Conservation (phyloP, 352 stramenopile genomes). For the Globisporangium mamillatum region DNA sequence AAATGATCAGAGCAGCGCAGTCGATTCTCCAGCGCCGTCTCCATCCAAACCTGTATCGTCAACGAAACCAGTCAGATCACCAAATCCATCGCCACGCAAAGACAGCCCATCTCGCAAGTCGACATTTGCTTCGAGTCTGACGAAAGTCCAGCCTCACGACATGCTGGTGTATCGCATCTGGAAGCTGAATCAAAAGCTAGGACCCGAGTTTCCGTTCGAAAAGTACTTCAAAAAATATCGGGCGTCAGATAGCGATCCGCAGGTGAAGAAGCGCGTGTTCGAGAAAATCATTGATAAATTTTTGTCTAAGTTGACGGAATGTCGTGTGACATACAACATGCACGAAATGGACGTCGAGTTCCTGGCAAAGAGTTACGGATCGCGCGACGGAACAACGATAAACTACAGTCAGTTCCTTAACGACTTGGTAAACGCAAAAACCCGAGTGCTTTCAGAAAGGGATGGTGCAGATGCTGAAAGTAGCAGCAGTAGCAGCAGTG, state of each 20-base stretch:
- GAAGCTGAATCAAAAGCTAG: conserved; percentile 46
- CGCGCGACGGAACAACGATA: conserved; percentile 25
- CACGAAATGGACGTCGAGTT: conserved; percentile 54
- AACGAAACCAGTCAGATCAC: conserved; percentile 1
- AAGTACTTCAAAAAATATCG: conserved; percentile 80
- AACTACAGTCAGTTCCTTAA: conserved; percentile 53
- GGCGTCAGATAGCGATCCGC: conserved; percentile 26
- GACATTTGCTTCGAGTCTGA: background rate
- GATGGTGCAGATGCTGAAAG: conserved; percentile 7
- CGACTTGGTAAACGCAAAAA: conserved; percentile 38
- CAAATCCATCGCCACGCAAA: conserved; percentile 13
- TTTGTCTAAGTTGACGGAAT: conserved; percentile 48
- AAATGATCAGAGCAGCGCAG: background rate
- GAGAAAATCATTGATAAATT: conserved; percentile 81
- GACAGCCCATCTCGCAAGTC: conserved; percentile 12
- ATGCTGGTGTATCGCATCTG: conserved; percentile 35
- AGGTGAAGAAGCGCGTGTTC: conserved; percentile 61
- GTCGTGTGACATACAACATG: conserved; percentile 62
- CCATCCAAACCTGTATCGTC: conserved; percentile 15
- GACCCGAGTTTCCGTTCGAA: conserved; percentile 58
- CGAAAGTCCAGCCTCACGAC: conserved; percentile 12
- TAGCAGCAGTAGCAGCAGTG: conserved; percentile 25
- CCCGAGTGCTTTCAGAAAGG: conserved; percentile 2
- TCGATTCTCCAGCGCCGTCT: conserved; percentile 14
- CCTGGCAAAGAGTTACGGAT: conserved; percentile 32